phyloP scores from a whole-genome alignment of 345 rosid genomes.

The Lenwebbia sp. region DNA sequence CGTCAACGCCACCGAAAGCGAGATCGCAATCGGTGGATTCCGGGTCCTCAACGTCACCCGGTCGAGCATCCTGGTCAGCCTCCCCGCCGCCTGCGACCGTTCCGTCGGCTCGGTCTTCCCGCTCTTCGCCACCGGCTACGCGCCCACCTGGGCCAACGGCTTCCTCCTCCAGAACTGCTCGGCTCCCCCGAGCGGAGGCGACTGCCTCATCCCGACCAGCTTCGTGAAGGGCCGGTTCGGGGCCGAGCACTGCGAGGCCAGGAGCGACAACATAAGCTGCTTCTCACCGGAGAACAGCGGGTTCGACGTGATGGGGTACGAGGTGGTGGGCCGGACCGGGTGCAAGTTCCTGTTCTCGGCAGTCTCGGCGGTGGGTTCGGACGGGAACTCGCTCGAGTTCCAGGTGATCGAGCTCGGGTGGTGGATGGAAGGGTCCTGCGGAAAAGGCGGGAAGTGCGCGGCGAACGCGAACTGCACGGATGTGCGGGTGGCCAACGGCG shows the following conservation, averaged over 20 bases:
- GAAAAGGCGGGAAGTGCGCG: slow-evolving; percentile 7
- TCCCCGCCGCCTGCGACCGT: slow-evolving; percentile 43
- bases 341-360: slow-evolving; percentile 52
- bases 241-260: slow-evolving; percentile 2
- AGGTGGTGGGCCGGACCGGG: neutral
- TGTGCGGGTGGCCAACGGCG: slow-evolving; percentile 3
- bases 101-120: neutral
- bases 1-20: neutral
- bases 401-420: slow-evolving; percentile 47
- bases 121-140: slow-evolving; percentile 30
- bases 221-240: slow-evolving; percentile 11
- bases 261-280: slow-evolving; percentile 35
- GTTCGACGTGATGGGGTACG: slow-evolving; percentile 8
- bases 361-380: slow-evolving; percentile 21
- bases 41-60: slow-evolving; percentile 44
- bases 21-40: slow-evolving; percentile 31
- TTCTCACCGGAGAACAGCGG: slow-evolving; percentile 2
- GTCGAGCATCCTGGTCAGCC: slow-evolving; percentile 15
- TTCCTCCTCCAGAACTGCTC: slow-evolving; percentile 50
- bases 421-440: slow-evolving; percentile 50
- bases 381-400: slow-evolving; percentile 27
- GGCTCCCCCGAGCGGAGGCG: neutral
- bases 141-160: slow-evolving; percentile 35
- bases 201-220: slow-evolving; percentile 28
- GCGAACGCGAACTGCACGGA: slow-evolving; percentile 6